These are phyloP conservation scores for Hippophae tibetana DNA, from an alignment of 306 rosid genomes.

Conservation along the genomic window DNA sequence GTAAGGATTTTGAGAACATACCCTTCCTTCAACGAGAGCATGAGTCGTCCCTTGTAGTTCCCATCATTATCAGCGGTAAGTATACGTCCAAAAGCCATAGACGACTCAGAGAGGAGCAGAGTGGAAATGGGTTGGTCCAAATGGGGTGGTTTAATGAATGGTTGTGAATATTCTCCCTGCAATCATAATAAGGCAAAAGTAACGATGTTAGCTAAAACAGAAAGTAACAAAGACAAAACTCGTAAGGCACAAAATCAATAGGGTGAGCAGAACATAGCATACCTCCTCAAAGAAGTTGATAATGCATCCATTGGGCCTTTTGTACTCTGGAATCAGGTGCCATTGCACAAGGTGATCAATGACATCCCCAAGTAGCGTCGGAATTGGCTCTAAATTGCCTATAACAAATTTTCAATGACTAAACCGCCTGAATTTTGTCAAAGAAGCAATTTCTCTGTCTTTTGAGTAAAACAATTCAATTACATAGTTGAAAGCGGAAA, in stretches of 20 bases:
- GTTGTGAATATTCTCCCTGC: constrained; percentile 92
- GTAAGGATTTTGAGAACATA: constrained; percentile 29
- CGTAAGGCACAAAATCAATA: constrained; percentile 16
- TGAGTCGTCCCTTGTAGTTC: constrained; percentile 91
- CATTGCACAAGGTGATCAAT: constrained; percentile 88
- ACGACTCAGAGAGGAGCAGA: constrained; percentile 78
- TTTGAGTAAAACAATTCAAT: neutral
- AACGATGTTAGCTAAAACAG: neutral
- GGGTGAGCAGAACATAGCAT: constrained; percentile 24
- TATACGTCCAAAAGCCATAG: constrained; percentile 88
- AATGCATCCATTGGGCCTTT: constrained; percentile 89
- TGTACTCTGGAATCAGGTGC: constrained; percentile 90
- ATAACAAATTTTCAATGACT: neutral
- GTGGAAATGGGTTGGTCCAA: constrained; percentile 94
- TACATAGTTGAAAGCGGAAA: neutral
- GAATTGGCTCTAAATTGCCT: constrained; percentile 89
- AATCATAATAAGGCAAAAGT: neutral
- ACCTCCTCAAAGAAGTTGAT: constrained; percentile 96
- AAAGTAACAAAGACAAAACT: constrained; percentile 1
- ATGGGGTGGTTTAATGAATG: constrained; percentile 97
- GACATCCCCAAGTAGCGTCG: constrained; percentile 61
- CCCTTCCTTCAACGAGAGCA: constrained; percentile 84
- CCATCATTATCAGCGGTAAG: constrained; percentile 82
- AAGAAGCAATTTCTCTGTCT: too few species aligned
- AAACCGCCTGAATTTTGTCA: too few species aligned